phyloP scores from a whole-genome alignment of 2,329 filamentous ascomycete species.

The Macrophomina phaseolina region DNA sequence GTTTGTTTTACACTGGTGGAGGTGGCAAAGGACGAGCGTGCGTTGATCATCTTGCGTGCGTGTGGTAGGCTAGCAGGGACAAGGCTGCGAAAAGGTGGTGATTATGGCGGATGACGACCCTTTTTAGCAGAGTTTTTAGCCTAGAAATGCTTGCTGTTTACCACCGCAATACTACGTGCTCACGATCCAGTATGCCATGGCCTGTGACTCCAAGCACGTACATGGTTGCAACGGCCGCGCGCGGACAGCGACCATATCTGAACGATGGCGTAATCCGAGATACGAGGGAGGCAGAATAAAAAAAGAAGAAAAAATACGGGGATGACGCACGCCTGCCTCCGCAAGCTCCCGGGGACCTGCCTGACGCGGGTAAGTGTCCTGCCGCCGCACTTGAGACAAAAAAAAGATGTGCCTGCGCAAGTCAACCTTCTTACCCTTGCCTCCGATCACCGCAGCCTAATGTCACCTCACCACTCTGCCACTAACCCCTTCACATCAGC shows the following conservation, averaged over 20 bases:
- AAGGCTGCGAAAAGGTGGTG: constrained; percentile 24
- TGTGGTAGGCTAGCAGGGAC: constrained; percentile 23
- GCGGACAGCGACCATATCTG: not conserved
- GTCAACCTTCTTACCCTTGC: constrained; percentile 8
- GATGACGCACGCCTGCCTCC: not conserved
- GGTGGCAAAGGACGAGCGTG: constrained; percentile 25
- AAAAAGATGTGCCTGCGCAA: not conserved
- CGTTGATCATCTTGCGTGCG: constrained; percentile 25
- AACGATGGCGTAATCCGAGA: not conserved
- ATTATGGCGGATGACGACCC: constrained; percentile 23
- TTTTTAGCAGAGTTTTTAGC: constrained; percentile 26
- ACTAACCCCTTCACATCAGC: not conserved
- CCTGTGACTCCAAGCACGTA: not conserved
- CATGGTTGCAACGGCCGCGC: not conserved
- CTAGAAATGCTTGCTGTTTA: constrained; percentile 27
- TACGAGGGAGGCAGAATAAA: not conserved
- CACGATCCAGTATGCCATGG: not conserved
- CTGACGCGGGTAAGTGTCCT: not conserved
- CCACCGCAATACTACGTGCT: constrained; percentile 21
- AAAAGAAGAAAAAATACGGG: not conserved
- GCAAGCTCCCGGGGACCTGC: constrained; percentile 3
- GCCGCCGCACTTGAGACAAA: not conserved
- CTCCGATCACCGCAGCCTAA: constrained; percentile 20
- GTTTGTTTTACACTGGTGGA: constrained; percentile 26
- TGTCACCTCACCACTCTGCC: constrained; percentile 7